Evolutionary conservation across 2,329 filamentous ascomycete species (phyloP).

Genomic region (Fragosphaeria purpurea): DNA sequence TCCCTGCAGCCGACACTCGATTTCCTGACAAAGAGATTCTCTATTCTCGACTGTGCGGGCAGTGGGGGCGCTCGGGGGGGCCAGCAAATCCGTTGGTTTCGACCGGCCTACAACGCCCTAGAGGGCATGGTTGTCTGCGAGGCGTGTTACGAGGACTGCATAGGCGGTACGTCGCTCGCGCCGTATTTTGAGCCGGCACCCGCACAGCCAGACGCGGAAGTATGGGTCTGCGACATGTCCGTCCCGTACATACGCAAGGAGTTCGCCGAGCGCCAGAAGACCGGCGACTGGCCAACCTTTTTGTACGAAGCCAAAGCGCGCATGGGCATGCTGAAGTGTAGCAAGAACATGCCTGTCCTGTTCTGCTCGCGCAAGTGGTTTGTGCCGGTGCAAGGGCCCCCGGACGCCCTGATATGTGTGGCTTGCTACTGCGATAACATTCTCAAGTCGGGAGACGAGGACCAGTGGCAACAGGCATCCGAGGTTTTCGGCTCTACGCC

Average conservation of each 20-base stretch:
- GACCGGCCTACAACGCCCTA: constrained; percentile 19
- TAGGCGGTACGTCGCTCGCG: constrained; percentile 21
- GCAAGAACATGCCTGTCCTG: not conserved
- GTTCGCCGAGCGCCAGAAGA: constrained; percentile 17
- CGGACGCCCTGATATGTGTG: constrained; percentile 22
- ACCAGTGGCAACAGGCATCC: constrained; percentile 10
- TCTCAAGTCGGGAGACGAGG: constrained; percentile 15
- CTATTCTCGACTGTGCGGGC: constrained; percentile 22
- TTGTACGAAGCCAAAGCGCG: constrained; percentile 18
- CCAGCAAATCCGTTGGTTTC: constrained; percentile 24
- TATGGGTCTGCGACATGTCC: constrained; percentile 27
- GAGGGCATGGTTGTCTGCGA: constrained; percentile 27
- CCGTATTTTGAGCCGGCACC: constrained; percentile 17
- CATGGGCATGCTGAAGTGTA: constrained; percentile 5
- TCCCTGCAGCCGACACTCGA: constrained; percentile 16
- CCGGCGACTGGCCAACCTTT: constrained; percentile 25
- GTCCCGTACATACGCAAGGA: constrained; percentile 21
- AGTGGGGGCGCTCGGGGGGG: constrained; percentile 9
- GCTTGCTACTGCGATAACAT: constrained; percentile 30
- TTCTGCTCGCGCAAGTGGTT: constrained; percentile 20
- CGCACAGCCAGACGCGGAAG: constrained; percentile 17
- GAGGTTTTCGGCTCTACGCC: not conserved
- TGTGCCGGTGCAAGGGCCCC: constrained; percentile 17
- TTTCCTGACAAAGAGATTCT: constrained; percentile 20
- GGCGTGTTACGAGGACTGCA: constrained; percentile 26